A percentile compares a stretch with the other conserved stretches of the same genome.
These are phyloP conservation scores for Calonectria crousiana DNA, from an alignment of 2,329 filamentous ascomycete species.

Conservation along the genomic window DNA sequence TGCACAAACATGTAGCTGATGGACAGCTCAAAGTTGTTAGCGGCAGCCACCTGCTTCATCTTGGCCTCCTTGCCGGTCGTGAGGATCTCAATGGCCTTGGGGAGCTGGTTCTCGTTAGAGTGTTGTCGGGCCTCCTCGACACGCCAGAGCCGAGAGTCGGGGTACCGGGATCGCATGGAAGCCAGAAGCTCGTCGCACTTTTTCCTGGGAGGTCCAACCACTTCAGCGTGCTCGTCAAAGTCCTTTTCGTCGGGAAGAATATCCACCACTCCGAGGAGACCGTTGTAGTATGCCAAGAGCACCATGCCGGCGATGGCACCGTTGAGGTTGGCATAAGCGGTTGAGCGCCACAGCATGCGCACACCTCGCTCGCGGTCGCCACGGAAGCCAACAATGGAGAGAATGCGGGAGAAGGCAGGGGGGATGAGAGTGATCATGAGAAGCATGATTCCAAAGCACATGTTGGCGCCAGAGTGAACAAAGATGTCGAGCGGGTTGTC, in stretches of 20 bases:
- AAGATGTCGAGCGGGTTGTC: constrained; percentile 86
- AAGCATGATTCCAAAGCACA: constrained; percentile 89
- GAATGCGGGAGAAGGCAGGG: constrained; percentile 86
- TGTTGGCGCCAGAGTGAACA: constrained; percentile 87
- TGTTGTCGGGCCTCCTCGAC: constrained; percentile 88
- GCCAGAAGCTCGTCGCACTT: constrained; percentile 76
- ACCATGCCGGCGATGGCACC: constrained; percentile 89
- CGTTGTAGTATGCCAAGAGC: constrained; percentile 89
- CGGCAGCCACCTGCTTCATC: constrained; percentile 88
- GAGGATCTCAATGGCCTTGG: constrained; percentile 76
- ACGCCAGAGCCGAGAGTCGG: constrained; percentile 86
- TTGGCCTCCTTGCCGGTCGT: constrained; percentile 71
- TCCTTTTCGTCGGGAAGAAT: constrained; percentile 77
- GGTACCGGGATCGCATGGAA: constrained; percentile 83
- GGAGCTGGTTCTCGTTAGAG: constrained; percentile 74
- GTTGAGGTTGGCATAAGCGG: constrained; percentile 87
- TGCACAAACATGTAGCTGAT: constrained; percentile 84
- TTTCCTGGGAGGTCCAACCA: constrained; percentile 78
- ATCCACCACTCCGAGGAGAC: constrained; percentile 86
- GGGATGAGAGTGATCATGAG: constrained; percentile 94
- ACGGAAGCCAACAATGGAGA: constrained; percentile 90
- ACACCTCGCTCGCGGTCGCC: constrained; percentile 89
- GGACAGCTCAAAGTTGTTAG: constrained; percentile 87
- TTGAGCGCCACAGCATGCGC: constrained; percentile 90
- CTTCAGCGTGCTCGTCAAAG: constrained; percentile 65